phyloP scores from a whole-genome alignment of 1,139 yeast species.

The Protomyces inouyei region DNA sequence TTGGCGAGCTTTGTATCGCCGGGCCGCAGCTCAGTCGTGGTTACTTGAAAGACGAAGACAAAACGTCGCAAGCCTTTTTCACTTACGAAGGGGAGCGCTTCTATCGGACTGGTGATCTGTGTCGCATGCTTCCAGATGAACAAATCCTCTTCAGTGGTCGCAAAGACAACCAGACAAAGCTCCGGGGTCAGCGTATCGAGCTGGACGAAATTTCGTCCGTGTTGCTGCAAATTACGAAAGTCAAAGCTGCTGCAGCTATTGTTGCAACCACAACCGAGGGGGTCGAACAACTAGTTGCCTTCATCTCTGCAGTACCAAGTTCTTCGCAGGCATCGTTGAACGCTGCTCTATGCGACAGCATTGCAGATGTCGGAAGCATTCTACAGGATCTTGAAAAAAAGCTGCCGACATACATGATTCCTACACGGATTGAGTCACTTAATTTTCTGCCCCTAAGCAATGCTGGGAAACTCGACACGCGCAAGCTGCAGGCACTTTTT shows the following conservation, averaged over 20 bases:
- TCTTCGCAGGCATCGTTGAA: conserved; percentile 7
- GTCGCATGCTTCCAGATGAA: conserved; percentile 31
- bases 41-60: conserved; percentile 32
- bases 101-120: conserved; percentile 35
- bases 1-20: conserved; percentile 36
- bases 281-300: conserved; percentile 32
- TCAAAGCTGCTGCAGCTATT: conserved; percentile 29
- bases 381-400: conserved; percentile 7
- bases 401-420: conserved; percentile 34
- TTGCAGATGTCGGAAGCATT: background rate
- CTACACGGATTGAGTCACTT: conserved; percentile 29
- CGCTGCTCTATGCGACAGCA: background rate
- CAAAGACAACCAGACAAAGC: conserved; percentile 33
- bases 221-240: background rate
- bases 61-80: conserved; percentile 32
- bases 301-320: conserved; percentile 26
- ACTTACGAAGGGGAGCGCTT: conserved; percentile 3
- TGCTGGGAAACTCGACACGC: conserved; percentile 32
- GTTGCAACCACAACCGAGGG: conserved; percentile 26
- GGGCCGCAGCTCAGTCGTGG: conserved; percentile 36
- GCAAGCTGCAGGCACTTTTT: conserved; percentile 11
- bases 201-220: conserved; percentile 33
- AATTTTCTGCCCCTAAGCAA: conserved; percentile 32
- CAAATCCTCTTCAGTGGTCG: conserved; percentile 33
- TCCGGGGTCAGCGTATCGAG: conserved; percentile 35